Evolutionary conservation across 2,329 filamentous ascomycete species (phyloP), one percentile per base, ranked within the genome.

Genomic region (Hypomyces rosellus): DNA sequence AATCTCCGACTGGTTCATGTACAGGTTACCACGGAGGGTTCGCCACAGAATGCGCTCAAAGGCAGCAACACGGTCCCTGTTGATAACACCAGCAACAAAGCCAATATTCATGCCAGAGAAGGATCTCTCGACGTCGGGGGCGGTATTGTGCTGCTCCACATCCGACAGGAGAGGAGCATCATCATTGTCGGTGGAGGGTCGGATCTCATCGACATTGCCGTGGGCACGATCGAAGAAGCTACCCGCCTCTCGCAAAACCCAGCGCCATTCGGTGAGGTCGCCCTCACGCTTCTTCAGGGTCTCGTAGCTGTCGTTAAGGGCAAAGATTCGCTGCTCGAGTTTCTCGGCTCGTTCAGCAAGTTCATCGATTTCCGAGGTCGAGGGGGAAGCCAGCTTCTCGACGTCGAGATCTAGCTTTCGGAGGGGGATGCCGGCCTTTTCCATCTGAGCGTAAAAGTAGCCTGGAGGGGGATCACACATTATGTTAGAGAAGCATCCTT

Each of bases 1-100:
- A 55, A 99, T 99, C 76, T 99, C 93, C 38, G 92, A 92, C 75
- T 99, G 95, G 73, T 99, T 99, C 93, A 99, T 99, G 78, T 97
- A 99, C 56, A 99, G 75, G 70, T 99, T 99, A 63, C 93, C 93
- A 68, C 93, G 89, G 39, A 99, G 82, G 0, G 95, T 96, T 63
- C 93, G 84, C 93, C 93, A 99, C 46, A 99, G 78, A 60, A 99
- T 99, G 53, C 93, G 86, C 74, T 99, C 95, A 65, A 99, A 99
- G 22, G 92, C 88, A 13, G 86, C 91, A 54, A 99, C 92, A 46
- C 92, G 85, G 65, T 97, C 92, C 49, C 93, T 84, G 36, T 88
- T 82, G 61, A 99, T 97, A 61, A 97, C 93, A 70, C 93, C 93
- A 49, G 93, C 88, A 48, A 99, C 92, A 63, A 99, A 99, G 9